Base-by-base conservation (phyloP, 148 eudicot genomes). In the Oxyria digyna region DNA sequence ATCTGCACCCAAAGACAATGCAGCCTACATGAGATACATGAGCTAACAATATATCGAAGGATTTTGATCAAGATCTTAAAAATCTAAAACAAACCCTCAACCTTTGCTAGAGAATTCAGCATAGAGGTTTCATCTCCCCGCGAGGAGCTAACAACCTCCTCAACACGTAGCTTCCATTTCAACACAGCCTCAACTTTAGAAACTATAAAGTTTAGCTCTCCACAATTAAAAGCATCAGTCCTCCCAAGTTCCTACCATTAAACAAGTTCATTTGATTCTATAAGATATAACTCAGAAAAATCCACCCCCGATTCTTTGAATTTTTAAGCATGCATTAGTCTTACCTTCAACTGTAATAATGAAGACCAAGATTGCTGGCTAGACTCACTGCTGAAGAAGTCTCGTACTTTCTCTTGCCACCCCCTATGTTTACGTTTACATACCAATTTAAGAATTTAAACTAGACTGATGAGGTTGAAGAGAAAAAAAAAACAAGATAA, bases 331-430 rank as follows among this genome's bases (percentile, higher is more conserved):
- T 6, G 43, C 23, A 65, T 8, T 3, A n/a, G 46, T 18, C 45
- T 78, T 81, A 92, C 98, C 96, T 86, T 85, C 33, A 92, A 83
- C 73, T 84, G 77, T 62, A 82, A 64, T 73, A 92, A 73, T 43
- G 57, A 76, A 63, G 78, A 72, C 89, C 89, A 89, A 63, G 85
- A 76, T 66, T 84, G 81, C 48, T 78, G 74, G 49, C 73, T 76
- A 74, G 74, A 46, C 49, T 73, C 78, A 66, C 69, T 72, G 33
- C 83, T 69, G 72, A 85, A 81, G 80, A 89, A 92, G 26, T n/a
- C 69, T 49, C 67, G 81, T 74, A 84, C 98, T 74, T 87, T 80
- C 63, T 83, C 84, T 78, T 76, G 77, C 96, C 98, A 92, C 45
- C 74, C 71, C 73, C 98, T 82, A 74, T 59, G 37, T 59, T 59